Conservation (phyloP, 2,329 filamentous ascomycete species). For the Penicillium sp. region DNA sequence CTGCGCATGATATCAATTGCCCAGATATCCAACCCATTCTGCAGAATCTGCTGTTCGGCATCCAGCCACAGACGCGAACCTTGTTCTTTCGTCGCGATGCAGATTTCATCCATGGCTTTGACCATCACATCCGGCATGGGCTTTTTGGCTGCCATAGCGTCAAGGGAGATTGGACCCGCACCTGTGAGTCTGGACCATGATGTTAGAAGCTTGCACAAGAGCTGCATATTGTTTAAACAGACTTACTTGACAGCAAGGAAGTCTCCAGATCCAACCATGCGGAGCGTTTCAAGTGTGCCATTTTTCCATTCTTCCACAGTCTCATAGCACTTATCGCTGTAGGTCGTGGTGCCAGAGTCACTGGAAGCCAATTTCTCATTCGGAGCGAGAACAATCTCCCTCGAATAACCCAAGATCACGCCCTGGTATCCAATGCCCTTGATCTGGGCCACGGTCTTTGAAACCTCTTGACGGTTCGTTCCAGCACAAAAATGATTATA, state of each 20-base stretch:
- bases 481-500: slow-evolving; percentile 92
- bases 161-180: slow-evolving; percentile 20
- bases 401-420: slow-evolving; percentile 81
- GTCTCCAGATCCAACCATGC: slow-evolving; percentile 22
- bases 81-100: slow-evolving; percentile 32
- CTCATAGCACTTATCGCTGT: slow-evolving; percentile 20
- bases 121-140: slow-evolving; percentile 17
- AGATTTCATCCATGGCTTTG: slow-evolving; percentile 42
- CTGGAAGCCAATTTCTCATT: slow-evolving; percentile 27
- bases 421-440: slow-evolving; percentile 77
- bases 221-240: not conserved
- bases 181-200: slow-evolving; percentile 16
- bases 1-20: slow-evolving; percentile 49
- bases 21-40: slow-evolving; percentile 48
- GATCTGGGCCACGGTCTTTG: slow-evolving; percentile 62
- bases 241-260: slow-evolving; percentile 24
- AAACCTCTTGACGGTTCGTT: slow-evolving; percentile 69
- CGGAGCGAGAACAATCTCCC: slow-evolving; percentile 72
- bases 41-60: slow-evolving; percentile 49
- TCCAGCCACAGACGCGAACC: slow-evolving; percentile 48
- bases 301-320: slow-evolving; percentile 23
- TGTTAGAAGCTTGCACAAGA: not conserved
- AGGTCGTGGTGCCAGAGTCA: slow-evolving; percentile 8
- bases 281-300: slow-evolving; percentile 21
- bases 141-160: slow-evolving; percentile 15